Base-by-base conservation (phyloP, 306 rosid species). In the Rosa multiflora region DNA sequence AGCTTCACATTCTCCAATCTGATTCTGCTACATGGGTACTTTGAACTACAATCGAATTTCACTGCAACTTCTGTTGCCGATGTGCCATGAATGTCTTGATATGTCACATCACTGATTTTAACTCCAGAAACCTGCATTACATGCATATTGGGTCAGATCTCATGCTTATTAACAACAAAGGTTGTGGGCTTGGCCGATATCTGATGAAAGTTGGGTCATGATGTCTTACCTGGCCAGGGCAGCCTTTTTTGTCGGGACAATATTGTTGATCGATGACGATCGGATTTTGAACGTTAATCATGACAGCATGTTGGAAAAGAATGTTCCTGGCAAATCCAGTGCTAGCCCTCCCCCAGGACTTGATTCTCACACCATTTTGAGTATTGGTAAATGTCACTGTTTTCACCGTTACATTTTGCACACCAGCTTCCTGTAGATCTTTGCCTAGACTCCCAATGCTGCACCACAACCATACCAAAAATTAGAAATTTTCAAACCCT, bases 371-470 rank as follows among this genome's bases (percentile, higher is more conserved):
- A 0, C 92, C 94, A 49, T 89, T 89, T 63, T 79, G 87, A 8
- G 91, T 87, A 6, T 82, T 80, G 0, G 56, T 64, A 48, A 89
- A 85, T 5, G 74, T 73, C 4, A 75, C 67, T 0, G 67, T 67
- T 78, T 47, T 85, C 2, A 89, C 90, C 4, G 94, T 89, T 61
- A 91, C 94, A 62, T 90, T 85, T 61, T 82, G 80, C 2, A 91
- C 94, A n/a, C 92, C 97, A 4, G 78, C 75, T 76, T 88, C 94
- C 11, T 83, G 4, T 20, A 32, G 0, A 6, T 73, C 83, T 77
- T 82, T 83, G 17, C 83, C 94, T n/a, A 90, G 80, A 72, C 90
- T 90, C 47, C 93, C 91, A 59, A 90, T 77, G 78, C 91, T 90
- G 78, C 70, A 83, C 59, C 48, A 20, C 68, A 13, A 11, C 18